Percentiles rank a stretch among this genome's conserved stretches.
Evolutionary conservation across 1,284 basidiomycete genomes (phyloP).

Genomic region (Malassezia pachydermatis): DNA sequence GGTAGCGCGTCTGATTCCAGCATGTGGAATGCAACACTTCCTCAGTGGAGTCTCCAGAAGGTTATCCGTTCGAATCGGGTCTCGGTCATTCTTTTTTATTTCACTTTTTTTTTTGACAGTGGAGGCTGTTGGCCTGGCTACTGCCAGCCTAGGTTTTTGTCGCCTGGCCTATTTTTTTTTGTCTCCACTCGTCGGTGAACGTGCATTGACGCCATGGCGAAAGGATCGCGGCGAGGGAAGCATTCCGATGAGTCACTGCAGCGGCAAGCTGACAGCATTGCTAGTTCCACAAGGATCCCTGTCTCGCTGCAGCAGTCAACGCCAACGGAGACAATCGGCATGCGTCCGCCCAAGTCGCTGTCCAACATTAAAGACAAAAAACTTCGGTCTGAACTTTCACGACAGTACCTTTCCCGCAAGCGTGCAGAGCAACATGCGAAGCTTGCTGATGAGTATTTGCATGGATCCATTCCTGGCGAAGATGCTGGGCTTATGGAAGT

Average conservation of each 20-base stretch:
- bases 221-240: constrained; percentile 5
- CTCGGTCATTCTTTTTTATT: constrained; percentile 18
- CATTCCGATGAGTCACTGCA: constrained; percentile 33
- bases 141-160: no score
- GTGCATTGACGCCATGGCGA: no score
- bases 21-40: constrained; percentile 9
- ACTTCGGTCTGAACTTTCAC: constrained; percentile 37
- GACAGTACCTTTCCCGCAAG: constrained; percentile 31
- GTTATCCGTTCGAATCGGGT: constrained; percentile 25
- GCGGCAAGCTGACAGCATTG: constrained; percentile 35
- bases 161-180: background rate
- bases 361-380: constrained; percentile 41
- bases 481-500: constrained; percentile 63
- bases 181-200: no score
- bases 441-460: constrained; percentile 42
- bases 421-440: constrained; percentile 37
- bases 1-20: constrained; percentile 24
- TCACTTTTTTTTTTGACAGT: background rate
- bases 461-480: constrained; percentile 34
- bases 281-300: constrained; percentile 33
- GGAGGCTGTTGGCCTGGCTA: background rate
- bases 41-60: constrained; percentile 21
- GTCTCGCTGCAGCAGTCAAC: constrained; percentile 31
- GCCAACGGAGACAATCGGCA: constrained; percentile 24
- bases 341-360: constrained; percentile 34